Conservation (phyloP, 2,329 filamentous ascomycete species). For the Talaromyces verruculosus region DNA sequence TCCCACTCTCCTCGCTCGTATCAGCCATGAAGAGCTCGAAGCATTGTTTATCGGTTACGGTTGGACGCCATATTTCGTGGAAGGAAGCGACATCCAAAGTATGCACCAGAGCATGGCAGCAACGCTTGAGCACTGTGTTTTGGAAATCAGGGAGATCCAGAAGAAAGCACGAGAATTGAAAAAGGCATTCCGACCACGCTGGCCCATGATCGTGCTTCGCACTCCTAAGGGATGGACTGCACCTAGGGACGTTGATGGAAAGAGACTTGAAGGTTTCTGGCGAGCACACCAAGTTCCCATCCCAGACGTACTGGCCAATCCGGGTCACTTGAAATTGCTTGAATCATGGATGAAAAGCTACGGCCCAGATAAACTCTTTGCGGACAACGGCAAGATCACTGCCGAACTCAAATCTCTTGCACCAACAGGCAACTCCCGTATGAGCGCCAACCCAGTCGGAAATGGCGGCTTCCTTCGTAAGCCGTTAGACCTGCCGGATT, state of each 20-base stretch:
- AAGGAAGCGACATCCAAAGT: conserved; percentile 68
- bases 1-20: conserved; percentile 70
- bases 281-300: conserved; percentile 76
- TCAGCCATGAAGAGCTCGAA: conserved; percentile 71
- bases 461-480: conserved; percentile 69
- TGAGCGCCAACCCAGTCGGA: conserved; percentile 74
- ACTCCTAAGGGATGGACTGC: conserved; percentile 80
- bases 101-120: conserved; percentile 84
- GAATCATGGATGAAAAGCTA: conserved; percentile 78
- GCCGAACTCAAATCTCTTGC: conserved; percentile 64
- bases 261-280: conserved; percentile 76
- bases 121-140: conserved; percentile 70
- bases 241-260: conserved; percentile 68
- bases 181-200: conserved; percentile 67
- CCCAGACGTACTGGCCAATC: conserved; percentile 65
- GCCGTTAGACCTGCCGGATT: conserved; percentile 68
- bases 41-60: conserved; percentile 71
- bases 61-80: conserved; percentile 77
- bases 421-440: conserved; percentile 64
- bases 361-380: conserved; percentile 70
- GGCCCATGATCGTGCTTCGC: conserved; percentile 77
- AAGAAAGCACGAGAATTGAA: conserved; percentile 69
- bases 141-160: conserved; percentile 67
- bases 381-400: conserved; percentile 62
- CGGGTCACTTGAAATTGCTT: conserved; percentile 64